phyloP scores from a whole-genome alignment of 345 rosid genomes.

The Lepidium didymum region DNA sequence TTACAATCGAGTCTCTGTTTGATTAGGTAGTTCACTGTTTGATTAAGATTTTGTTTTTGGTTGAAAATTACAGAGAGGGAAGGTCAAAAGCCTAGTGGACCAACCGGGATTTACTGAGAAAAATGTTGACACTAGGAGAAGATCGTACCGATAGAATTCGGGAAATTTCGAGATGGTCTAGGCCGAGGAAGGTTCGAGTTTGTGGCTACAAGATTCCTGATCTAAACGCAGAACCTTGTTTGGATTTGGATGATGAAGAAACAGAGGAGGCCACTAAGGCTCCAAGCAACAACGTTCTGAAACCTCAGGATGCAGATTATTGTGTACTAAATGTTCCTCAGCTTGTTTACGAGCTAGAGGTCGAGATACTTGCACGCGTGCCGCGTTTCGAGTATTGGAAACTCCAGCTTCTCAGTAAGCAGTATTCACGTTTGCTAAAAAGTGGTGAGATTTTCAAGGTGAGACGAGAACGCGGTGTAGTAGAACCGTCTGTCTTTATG shows the following conservation, averaged over 20 bases:
- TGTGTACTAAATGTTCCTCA: constrained; percentile 32
- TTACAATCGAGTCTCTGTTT: not conserved
- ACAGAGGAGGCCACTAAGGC: not conserved
- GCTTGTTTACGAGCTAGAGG: constrained; percentile 68
- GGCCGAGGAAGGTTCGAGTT: constrained; percentile 20
- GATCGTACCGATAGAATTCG: constrained; percentile 9
- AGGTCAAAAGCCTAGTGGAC: constrained; percentile 25
- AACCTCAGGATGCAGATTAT: constrained; percentile 99
- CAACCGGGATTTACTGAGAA: not conserved
- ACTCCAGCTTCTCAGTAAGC: constrained; percentile 44
- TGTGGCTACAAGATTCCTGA: constrained; percentile 14
- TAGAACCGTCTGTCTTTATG: constrained; percentile 73
- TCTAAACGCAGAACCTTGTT: constrained; percentile 22
- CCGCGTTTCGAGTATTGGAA: constrained; percentile 76
- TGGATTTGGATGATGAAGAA: constrained; percentile 19
- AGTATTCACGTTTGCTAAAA: constrained; percentile 42
- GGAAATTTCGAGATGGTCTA: constrained; percentile 10
- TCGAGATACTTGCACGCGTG: constrained; percentile 58
- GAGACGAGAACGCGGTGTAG: constrained; percentile 47
- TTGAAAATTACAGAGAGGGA: constrained; percentile 19
- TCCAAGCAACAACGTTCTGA: not conserved
- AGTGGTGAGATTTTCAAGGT: constrained; percentile 65
- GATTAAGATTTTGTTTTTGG: not conserved
- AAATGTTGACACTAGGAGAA: constrained; percentile 23
- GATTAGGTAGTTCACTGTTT: not conserved